Percentiles rank a stretch among this genome's conserved stretches.
These are phyloP conservation scores for Smallanthus sonchifolius DNA, from an alignment of 129 eudicot species.

Conservation along the genomic window DNA sequence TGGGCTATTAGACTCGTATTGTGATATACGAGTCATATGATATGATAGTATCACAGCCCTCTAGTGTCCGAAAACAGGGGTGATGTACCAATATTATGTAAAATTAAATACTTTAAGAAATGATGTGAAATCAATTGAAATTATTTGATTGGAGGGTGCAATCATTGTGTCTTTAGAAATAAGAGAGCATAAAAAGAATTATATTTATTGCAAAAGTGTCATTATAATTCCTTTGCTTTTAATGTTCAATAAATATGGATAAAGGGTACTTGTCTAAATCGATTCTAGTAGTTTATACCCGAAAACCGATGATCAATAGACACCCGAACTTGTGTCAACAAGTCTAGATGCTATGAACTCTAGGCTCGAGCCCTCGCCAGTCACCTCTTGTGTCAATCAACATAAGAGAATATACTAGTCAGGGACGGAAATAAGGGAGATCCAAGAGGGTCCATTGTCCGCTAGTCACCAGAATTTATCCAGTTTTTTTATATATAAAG, in stretches of 20 bases:
- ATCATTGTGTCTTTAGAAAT: constrained; percentile 2
- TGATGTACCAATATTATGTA: too few relatives aligned
- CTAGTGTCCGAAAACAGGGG: too few relatives aligned
- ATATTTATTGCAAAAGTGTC: constrained; percentile 24
- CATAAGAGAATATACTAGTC: not conserved
- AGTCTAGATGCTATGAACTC: constrained; percentile 1
- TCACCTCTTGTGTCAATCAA: not conserved
- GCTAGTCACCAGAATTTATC: too few relatives aligned
- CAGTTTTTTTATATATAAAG: too few relatives aligned
- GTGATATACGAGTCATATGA: too few relatives aligned
- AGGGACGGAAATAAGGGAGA: too few relatives aligned
- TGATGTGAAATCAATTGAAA: not conserved
- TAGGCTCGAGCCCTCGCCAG: not conserved
- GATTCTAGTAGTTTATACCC: not conserved
- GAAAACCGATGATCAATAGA: not conserved
- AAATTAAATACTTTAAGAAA: too few relatives aligned
- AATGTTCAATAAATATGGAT: constrained; percentile 24
- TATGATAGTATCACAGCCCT: too few relatives aligned
- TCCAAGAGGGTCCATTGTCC: too few relatives aligned
- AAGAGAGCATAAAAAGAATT: constrained; percentile 7
- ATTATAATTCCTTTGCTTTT: constrained; percentile 13
- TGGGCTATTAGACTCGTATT: too few relatives aligned
- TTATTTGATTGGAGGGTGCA: not conserved
- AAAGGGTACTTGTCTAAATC: constrained; percentile 4
- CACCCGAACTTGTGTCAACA: not conserved